Evolutionary conservation across 2,329 filamentous ascomycete species (phyloP).

Genomic region (Calonectria pauciramosa): DNA sequence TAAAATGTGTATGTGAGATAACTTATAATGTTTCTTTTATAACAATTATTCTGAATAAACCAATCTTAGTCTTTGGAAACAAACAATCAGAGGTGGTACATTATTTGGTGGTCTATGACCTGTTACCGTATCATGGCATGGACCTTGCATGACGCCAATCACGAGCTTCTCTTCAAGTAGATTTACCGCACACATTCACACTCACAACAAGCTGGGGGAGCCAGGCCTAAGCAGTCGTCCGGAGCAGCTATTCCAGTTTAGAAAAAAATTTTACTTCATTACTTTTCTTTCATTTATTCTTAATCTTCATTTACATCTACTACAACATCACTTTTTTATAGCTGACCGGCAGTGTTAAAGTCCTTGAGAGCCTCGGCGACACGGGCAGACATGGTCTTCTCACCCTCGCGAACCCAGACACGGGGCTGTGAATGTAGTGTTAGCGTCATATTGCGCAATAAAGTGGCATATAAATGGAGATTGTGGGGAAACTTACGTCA

Average conservation of each 20-base stretch:
- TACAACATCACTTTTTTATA: conserved; percentile 43
- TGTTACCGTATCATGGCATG: not conserved
- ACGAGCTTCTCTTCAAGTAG: not conserved
- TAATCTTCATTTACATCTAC: not conserved
- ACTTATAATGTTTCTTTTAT: not conserved
- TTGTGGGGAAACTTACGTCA: conserved; percentile 59
- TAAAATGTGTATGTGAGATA: not conserved
- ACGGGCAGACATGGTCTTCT: conserved; percentile 94
- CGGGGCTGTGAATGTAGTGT: conserved; percentile 70
- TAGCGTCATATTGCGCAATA: not conserved
- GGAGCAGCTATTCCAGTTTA: not conserved
- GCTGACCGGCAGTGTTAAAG: conserved; percentile 75
- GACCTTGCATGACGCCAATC: not conserved
- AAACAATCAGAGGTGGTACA: not conserved
- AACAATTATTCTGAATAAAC: too few relatives aligned
- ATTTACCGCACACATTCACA: not conserved
- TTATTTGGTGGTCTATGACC: not conserved
- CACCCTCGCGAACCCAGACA: conserved; percentile 96
- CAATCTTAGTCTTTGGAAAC: not conserved
- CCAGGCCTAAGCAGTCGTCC: not conserved
- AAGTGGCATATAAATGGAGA: not conserved
- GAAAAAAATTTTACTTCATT: not conserved
- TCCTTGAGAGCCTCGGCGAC: conserved; percentile 86
- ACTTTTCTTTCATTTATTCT: not conserved
- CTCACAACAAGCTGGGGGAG: not conserved